These are phyloP conservation scores for Phlegmacium glaucopus DNA, from an alignment of 768 basidiomycete genomes.

Conservation along the genomic window DNA sequence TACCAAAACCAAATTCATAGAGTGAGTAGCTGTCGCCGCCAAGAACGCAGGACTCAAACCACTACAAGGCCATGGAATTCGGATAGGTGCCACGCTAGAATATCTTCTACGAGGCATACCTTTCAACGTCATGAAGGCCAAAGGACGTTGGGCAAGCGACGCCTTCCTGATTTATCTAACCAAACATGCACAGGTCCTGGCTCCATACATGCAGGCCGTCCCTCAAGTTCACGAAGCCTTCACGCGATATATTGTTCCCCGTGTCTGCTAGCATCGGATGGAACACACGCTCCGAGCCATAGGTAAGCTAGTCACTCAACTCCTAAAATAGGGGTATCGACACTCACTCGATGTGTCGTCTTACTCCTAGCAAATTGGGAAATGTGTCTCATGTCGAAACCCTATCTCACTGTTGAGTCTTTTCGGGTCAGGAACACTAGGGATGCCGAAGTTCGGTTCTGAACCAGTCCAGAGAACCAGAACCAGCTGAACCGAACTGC, in stretches of 20 bases:
- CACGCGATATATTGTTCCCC: background rate
- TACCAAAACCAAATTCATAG: conserved; percentile 21
- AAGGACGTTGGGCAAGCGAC: conserved; percentile 30
- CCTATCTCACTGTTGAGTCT: no score
- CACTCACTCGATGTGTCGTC: conserved; percentile 1
- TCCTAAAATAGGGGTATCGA: background rate
- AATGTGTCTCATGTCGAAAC: no score
- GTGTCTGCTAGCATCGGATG: no score
- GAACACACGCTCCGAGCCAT: no score
- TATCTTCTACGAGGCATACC: conserved; percentile 29
- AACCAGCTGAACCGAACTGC: no score
- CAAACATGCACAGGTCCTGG: conserved; percentile 7
- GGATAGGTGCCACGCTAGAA: conserved; percentile 26
- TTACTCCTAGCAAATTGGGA: no score
- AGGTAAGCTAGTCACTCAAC: background rate
- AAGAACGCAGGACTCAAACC: background rate
- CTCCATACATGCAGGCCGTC: conserved; percentile 8
- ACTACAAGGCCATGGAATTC: conserved; percentile 22
- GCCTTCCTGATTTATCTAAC: conserved; percentile 14
- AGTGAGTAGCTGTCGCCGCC: conserved; percentile 8
- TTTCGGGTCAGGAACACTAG: no score
- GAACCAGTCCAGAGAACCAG: no score
- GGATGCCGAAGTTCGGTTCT: no score
- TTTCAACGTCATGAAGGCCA: conserved; percentile 30
- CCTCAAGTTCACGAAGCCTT: background rate